A percentile compares a stretch with the other conserved stretches of the same genome.
Conservation (phyloP, 2,329 filamentous ascomycete genomes). For the Stemphylium beticola region DNA sequence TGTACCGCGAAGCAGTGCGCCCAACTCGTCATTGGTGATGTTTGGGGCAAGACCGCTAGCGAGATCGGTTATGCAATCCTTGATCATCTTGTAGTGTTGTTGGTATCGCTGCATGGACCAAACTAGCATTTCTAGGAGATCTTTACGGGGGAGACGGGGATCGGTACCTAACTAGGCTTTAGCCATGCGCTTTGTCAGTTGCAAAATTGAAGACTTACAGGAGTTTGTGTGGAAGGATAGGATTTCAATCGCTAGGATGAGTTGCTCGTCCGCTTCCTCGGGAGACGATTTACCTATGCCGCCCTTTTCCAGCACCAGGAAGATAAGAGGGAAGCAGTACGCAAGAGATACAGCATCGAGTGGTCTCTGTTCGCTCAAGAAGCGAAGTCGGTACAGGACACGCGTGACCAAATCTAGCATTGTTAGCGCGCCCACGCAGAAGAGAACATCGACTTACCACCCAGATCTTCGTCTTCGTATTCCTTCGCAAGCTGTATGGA, state of each 20-base stretch:
- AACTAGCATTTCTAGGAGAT: constrained; percentile 75
- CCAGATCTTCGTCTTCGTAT: constrained; percentile 79
- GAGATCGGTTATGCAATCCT: constrained; percentile 87
- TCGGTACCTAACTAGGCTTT: constrained; percentile 62
- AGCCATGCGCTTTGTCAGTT: constrained; percentile 12
- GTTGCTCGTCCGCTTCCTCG: constrained; percentile 87
- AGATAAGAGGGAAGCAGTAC: constrained; percentile 83
- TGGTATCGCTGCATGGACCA: constrained; percentile 85
- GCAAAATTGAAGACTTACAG: constrained; percentile 54
- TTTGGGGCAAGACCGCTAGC: constrained; percentile 84
- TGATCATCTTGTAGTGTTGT: constrained; percentile 93
- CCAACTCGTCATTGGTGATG: constrained; percentile 74
- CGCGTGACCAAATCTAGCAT: constrained; percentile 73
- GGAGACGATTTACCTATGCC: constrained; percentile 70
- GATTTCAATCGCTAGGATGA: constrained; percentile 87
- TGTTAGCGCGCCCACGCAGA: constrained; percentile 17
- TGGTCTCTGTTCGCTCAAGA: constrained; percentile 89
- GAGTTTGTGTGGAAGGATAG: constrained; percentile 85
- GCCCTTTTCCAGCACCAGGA: constrained; percentile 78
- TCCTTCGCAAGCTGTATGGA: constrained; percentile 74
- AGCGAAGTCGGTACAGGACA: constrained; percentile 87
- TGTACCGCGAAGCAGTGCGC: constrained; percentile 75
- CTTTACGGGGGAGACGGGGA: constrained; percentile 74
- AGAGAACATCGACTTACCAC: constrained; percentile 48
- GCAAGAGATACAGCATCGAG: constrained; percentile 88